These are phyloP conservation scores for Inga leiocalycina DNA, from an alignment of 306 rosid species.

Conservation along the genomic window DNA sequence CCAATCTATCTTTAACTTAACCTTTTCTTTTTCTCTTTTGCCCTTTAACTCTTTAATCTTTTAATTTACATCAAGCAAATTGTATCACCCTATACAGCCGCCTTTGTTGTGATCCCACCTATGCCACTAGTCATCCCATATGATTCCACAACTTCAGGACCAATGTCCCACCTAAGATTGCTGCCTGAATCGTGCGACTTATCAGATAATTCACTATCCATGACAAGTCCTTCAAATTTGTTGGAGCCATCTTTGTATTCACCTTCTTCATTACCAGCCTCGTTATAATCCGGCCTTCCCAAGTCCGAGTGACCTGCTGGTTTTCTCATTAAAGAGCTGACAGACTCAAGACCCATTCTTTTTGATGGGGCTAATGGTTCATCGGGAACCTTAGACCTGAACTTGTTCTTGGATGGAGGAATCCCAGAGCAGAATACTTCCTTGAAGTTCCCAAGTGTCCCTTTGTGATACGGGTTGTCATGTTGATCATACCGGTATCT, in stretches of 20 bases:
- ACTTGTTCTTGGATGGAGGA: conserved; percentile 65
- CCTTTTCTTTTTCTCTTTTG: background rate
- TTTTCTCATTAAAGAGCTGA: conserved; percentile 47
- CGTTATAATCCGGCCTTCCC: conserved; percentile 45
- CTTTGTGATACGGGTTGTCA: conserved; percentile 59
- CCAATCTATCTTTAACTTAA: background rate
- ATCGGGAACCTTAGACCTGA: conserved; percentile 57
- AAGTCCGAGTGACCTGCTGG: conserved; percentile 38
- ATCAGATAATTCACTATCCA: conserved; percentile 36
- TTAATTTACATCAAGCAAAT: conserved; percentile 27
- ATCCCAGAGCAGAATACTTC: conserved; percentile 61
- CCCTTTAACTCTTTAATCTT: conserved; percentile 9
- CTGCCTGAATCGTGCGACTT: conserved; percentile 48
- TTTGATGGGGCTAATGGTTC: conserved; percentile 37
- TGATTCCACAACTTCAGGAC: conserved; percentile 40
- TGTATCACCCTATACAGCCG: conserved; percentile 20
- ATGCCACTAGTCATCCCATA: conserved; percentile 10
- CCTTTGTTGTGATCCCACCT: conserved; percentile 18
- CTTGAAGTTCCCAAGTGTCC: conserved; percentile 51
- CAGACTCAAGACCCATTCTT: conserved; percentile 35
- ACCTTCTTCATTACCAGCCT: conserved; percentile 20
- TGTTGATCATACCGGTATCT: conserved; percentile 60
- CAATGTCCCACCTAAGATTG: conserved; percentile 43
- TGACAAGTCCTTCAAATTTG: conserved; percentile 32
- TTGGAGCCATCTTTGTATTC: conserved; percentile 36